Evolutionary conservation across 2,329 filamentous ascomycete species (phyloP).

Genomic region (Parastagonospora avenae): DNA sequence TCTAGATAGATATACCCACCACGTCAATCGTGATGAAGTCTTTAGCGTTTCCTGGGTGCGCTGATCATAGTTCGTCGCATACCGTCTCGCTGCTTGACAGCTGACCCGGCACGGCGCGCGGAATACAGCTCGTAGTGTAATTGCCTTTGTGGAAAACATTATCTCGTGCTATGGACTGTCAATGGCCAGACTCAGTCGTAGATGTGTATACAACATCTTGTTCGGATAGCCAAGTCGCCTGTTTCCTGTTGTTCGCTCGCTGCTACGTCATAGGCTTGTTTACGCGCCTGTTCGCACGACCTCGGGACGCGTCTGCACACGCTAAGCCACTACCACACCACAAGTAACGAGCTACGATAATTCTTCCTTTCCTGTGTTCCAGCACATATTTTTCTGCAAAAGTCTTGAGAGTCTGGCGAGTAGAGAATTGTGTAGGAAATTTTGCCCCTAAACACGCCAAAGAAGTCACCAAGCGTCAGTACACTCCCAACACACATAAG

Average conservation of each 20-base stretch:
- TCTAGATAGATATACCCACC: conserved; percentile 13
- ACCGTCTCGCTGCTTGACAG: conserved; percentile 14
- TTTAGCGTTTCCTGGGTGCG: conserved; percentile 22
- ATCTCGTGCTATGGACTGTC: neutral
- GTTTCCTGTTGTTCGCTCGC: conserved; percentile 9
- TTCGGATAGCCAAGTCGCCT: too few species aligned
- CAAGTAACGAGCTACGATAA: too few species aligned
- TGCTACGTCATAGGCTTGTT: conserved; percentile 18
- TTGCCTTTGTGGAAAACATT: conserved; percentile 14
- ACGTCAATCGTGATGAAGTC: conserved; percentile 22
- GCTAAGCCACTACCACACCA: neutral
- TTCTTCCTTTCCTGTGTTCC: too few species aligned
- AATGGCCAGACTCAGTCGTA: neutral
- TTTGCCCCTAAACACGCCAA: too few species aligned
- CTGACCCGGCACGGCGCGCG: conserved; percentile 8
- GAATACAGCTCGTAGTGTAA: conserved; percentile 12
- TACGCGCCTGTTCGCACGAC: conserved; percentile 14
- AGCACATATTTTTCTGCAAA: too few species aligned
- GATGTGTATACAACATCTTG: conserved; percentile 1
- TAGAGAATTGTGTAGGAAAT: too few species aligned
- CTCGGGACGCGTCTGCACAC: conserved; percentile 6
- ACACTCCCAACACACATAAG: too few species aligned
- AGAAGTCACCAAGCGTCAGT: too few species aligned
- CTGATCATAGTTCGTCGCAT: conserved; percentile 26
- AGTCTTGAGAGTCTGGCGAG: too few species aligned